Conservation (phyloP, 495 filamentous ascomycete genomes). For the Hypoxylon fragiforme region DNA sequence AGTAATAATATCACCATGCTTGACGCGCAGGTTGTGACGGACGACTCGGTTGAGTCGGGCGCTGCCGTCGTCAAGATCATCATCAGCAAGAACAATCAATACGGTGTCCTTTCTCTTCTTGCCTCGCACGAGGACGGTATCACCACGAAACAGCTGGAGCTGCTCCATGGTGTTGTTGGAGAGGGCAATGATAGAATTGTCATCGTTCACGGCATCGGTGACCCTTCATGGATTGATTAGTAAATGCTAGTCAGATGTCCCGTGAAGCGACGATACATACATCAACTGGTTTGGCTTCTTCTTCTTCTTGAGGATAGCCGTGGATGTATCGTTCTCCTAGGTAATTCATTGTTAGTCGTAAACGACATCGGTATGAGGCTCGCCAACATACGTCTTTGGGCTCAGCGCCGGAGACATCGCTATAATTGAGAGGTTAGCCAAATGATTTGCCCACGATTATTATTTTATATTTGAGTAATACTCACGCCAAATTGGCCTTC, state of each 20-base stretch:
- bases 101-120: conserved; percentile 99
- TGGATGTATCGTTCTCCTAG: conserved; percentile 89
- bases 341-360: conserved; percentile 32
- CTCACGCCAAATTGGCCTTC: conserved; percentile 91
- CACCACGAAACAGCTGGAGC: conserved; percentile 95
- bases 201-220: conserved; percentile 97
- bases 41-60: conserved; percentile 97
- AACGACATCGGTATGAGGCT: conserved; percentile 36
- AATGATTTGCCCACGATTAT: neutral
- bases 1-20: conserved; percentile 96
- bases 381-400: conserved; percentile 71
- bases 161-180: conserved; percentile 99
- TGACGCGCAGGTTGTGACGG: conserved; percentile 95
- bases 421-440: conserved; percentile 48
- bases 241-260: conserved; percentile 9
- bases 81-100: conserved; percentile 93
- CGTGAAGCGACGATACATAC: conserved; percentile 53
- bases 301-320: conserved; percentile 99
- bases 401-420: conserved; percentile 88
- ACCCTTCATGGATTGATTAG: conserved; percentile 65
- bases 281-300: conserved; percentile 99
- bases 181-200: conserved; percentile 98
- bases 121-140: conserved; percentile 96
- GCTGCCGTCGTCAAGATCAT: conserved; percentile 95
- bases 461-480: conserved; percentile 18